Percentiles rank a stretch among this genome's conserved stretches.
These are phyloP conservation scores for Suillus brevipes DNA, from an alignment of 768 basidiomycete genomes.

Conservation along the genomic window DNA sequence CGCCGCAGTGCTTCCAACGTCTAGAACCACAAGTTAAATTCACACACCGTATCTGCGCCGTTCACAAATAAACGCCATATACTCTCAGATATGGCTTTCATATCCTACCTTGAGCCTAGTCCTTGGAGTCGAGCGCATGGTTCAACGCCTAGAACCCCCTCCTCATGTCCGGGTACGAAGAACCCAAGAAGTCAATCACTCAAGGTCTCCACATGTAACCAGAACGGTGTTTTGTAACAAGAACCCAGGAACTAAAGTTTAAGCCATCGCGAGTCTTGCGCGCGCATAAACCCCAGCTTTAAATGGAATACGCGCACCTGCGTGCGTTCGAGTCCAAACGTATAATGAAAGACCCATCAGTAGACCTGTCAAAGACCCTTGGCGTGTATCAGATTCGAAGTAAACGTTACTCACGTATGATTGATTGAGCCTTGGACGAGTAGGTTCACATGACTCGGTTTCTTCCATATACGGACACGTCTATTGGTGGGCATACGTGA, in stretches of 20 bases:
- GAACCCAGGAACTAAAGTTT: neutral
- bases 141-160: neutral
- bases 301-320: neutral
- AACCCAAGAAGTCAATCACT: neutral
- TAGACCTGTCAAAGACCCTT: neutral
- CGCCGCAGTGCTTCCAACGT: neutral
- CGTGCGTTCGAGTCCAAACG: neutral
- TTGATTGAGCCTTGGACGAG: neutral
- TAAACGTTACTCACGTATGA: neutral
- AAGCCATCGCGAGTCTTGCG: neutral
- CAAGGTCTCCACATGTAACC: neutral
- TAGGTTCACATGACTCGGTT: neutral
- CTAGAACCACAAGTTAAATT: neutral
- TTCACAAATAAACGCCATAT: neutral
- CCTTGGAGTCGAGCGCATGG: neutral
- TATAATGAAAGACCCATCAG: neutral
- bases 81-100: neutral
- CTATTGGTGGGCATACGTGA: neutral
- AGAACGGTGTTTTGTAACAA: slow-evolving; percentile 1
- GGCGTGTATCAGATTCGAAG: neutral
- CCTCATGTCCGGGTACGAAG: neutral
- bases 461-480: neutral
- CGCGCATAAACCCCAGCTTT: neutral
- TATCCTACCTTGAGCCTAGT: neutral
- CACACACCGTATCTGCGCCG: neutral